A percentile compares a stretch with the other conserved stretches of the same genome.
Evolutionary conservation across 768 basidiomycete species (phyloP).

Genomic region (Omphalotus guepiniiformis): DNA sequence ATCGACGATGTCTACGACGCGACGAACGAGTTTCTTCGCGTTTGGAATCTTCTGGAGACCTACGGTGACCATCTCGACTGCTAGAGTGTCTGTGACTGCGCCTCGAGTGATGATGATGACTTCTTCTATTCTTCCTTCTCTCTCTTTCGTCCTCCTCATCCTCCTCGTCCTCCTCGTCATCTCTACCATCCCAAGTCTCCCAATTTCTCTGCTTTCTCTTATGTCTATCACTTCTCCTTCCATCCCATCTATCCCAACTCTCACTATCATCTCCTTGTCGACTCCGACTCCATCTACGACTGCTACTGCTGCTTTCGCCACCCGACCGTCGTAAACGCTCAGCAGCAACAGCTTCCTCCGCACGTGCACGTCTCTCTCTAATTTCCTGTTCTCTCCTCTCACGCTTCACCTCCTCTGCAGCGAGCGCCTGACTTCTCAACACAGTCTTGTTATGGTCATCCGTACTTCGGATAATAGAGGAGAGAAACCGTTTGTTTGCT

Average conservation of each 20-base stretch:
- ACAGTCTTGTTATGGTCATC: slow-evolving; percentile 95
- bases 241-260: slow-evolving; percentile 51
- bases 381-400: slow-evolving; percentile 65
- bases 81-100: slow-evolving; percentile 14
- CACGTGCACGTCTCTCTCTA: slow-evolving; percentile 56
- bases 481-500: slow-evolving; percentile 78
- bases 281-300: slow-evolving; percentile 26
- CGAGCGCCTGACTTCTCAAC: slow-evolving; percentile 63
- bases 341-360: slow-evolving; percentile 72
- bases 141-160: slow-evolving; percentile 20
- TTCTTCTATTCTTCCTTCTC: slow-evolving; percentile 14
- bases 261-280: slow-evolving; percentile 28
- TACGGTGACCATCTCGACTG: slow-evolving; percentile 17
- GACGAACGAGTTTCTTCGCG: not conserved
- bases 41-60: slow-evolving; percentile 3
- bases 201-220: slow-evolving; percentile 44
- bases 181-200: slow-evolving; percentile 46
- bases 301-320: slow-evolving; percentile 25
- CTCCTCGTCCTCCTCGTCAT: slow-evolving; percentile 30
- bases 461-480: slow-evolving; percentile 86
- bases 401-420: slow-evolving; percentile 68
- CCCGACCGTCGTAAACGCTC: slow-evolving; percentile 45
- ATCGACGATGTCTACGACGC: not conserved
- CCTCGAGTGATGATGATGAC: slow-evolving; percentile 9
- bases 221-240: slow-evolving; percentile 43